Evolutionary conservation across 768 basidiomycete species (phyloP).

Genomic region (Tricholoma terreum): DNA sequence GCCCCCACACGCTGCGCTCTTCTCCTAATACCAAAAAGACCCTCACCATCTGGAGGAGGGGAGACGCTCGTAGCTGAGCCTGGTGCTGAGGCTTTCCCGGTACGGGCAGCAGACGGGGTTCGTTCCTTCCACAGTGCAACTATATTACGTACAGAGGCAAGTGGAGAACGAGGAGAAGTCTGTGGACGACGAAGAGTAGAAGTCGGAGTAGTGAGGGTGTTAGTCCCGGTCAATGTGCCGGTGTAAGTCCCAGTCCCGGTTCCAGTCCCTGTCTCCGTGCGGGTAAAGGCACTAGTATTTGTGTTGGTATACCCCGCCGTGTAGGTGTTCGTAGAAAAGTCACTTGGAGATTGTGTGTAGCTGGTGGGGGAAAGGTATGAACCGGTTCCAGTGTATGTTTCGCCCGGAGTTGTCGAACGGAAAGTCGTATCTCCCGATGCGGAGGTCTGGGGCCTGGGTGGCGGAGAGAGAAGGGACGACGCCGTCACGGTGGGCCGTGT

Average conservation of each 20-base stretch:
- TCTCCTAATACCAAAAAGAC: slow-evolving; percentile 50
- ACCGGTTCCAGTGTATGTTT: slow-evolving; percentile 24
- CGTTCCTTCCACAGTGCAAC: slow-evolving; percentile 81
- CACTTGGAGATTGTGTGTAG: slow-evolving; percentile 36
- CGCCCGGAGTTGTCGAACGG: slow-evolving; percentile 28
- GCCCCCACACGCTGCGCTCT: slow-evolving; percentile 39
- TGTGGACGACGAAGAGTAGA: slow-evolving; percentile 62
- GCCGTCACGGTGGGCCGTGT: slow-evolving; percentile 25
- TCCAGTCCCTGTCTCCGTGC: slow-evolving; percentile 25
- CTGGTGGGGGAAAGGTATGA: slow-evolving; percentile 34
- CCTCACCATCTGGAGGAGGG: slow-evolving; percentile 37
- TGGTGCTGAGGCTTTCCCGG: slow-evolving; percentile 33
- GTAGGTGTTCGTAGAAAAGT: slow-evolving; percentile 31
- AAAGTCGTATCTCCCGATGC: slow-evolving; percentile 23
- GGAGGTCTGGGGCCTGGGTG: slow-evolving; percentile 35
- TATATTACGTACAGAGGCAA: slow-evolving; percentile 74
- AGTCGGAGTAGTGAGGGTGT: slow-evolving; percentile 42
- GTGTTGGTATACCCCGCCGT: slow-evolving; percentile 20
- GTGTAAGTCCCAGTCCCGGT: slow-evolving; percentile 40
- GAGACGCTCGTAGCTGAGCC: slow-evolving; percentile 38
- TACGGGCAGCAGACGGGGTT: slow-evolving; percentile 48
- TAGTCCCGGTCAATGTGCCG: slow-evolving; percentile 34
- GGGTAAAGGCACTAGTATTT: slow-evolving; percentile 22
- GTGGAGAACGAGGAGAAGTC: slow-evolving; percentile 64
- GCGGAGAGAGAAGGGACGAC: slow-evolving; percentile 50